Evolutionary conservation across 2,329 filamentous ascomycete species (phyloP).

Genomic region (Aureobasidium uvarum): DNA sequence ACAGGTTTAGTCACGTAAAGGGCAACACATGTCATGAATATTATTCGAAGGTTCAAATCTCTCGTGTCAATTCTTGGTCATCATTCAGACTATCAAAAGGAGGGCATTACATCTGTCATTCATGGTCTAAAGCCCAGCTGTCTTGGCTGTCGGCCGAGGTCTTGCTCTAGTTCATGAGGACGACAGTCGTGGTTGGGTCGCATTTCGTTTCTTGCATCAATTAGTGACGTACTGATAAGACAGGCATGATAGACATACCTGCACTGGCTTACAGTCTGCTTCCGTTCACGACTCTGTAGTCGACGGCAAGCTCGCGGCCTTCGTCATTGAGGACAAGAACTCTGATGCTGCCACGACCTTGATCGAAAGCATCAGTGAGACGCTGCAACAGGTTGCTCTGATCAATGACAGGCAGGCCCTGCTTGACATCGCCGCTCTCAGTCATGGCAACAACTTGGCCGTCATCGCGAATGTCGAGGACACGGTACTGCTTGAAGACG

Average conservation of each 20-base stretch:
- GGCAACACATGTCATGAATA: not conserved
- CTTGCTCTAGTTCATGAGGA: not conserved
- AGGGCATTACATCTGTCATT: constrained; percentile 19
- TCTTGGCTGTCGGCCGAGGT: not conserved
- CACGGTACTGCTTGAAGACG: constrained; percentile 99
- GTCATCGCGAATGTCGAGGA: constrained; percentile 92
- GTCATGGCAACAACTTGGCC: constrained; percentile 90
- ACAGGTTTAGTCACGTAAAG: not conserved
- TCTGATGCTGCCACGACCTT: constrained; percentile 88
- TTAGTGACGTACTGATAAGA: not conserved
- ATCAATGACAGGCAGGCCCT: constrained; percentile 86
- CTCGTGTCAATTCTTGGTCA: constrained; percentile 4
- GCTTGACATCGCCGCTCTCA: constrained; percentile 98
- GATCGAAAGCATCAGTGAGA: constrained; percentile 79
- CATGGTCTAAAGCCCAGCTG: not conserved
- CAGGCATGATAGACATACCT: not conserved
- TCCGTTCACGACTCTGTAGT: constrained; percentile 97
- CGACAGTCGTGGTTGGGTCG: not conserved
- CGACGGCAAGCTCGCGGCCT: constrained; percentile 90
- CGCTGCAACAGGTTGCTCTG: constrained; percentile 86
- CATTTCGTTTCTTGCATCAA: not conserved
- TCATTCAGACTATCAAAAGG: constrained; percentile 16
- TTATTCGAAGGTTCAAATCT: not conserved
- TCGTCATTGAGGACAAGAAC: constrained; percentile 94
- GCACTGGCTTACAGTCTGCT: constrained; percentile 56